Evolutionary conservation across 148 eudicot species (phyloP).

Genomic region (Drosera capensis): DNA sequence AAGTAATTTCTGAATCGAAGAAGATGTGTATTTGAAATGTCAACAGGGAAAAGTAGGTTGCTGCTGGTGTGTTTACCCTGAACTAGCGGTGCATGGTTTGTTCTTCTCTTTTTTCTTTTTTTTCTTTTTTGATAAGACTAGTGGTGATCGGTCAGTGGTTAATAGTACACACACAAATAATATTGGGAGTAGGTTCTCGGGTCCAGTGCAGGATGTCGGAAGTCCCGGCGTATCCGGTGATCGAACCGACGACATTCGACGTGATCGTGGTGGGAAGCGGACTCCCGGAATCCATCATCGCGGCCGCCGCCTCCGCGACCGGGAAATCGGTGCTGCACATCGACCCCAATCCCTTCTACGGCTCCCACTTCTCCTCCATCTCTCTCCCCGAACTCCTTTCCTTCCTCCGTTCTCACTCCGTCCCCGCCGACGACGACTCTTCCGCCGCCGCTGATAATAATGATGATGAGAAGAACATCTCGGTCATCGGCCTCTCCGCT

Average conservation of each 20-base stretch:
- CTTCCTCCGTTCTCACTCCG: conserved; percentile 25
- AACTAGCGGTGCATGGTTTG: no score
- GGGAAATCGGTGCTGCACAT: conserved; percentile 85
- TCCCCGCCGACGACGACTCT: conserved; percentile 3
- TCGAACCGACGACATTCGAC: conserved; percentile 64
- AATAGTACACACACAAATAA: no score
- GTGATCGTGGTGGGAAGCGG: conserved; percentile 76
- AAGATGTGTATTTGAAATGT: no score
- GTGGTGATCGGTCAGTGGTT: no score
- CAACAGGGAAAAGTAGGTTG: no score
- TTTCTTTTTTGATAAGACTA: no score
- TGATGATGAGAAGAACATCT: background rate
- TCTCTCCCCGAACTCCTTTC: conserved; percentile 28
- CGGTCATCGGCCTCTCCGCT: conserved; percentile 17
- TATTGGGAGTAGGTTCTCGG: no score
- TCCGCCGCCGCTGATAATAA: conserved; percentile 6
- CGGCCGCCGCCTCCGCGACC: conserved; percentile 65
- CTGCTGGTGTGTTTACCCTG: no score
- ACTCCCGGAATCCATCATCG: conserved; percentile 50
- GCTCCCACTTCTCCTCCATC: conserved; percentile 59
- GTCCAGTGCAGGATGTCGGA: no score
- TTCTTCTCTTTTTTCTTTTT: no score
- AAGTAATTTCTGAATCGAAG: no score
- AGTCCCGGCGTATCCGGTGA: conserved; percentile 19
- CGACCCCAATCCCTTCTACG: conserved; percentile 79